phyloP scores from a whole-genome alignment of 768 basidiomycete genomes.

The Amanita inopinata region DNA sequence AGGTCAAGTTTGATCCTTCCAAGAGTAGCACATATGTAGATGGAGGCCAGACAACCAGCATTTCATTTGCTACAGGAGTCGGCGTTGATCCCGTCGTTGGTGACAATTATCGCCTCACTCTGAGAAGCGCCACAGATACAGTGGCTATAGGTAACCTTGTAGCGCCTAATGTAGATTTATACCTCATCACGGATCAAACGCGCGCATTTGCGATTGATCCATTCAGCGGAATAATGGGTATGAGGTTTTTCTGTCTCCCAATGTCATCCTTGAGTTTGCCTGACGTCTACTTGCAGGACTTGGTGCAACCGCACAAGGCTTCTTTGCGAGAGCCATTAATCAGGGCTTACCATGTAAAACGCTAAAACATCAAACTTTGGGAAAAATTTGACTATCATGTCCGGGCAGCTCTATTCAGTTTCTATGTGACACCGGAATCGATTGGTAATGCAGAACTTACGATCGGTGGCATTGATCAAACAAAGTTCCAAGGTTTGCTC shows the following conservation, averaged over 20 bases:
- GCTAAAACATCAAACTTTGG: not conserved
- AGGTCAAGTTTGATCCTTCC: slow-evolving; percentile 36
- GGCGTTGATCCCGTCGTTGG: slow-evolving; percentile 46
- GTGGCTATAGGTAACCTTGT: slow-evolving; percentile 38
- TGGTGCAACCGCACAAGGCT: slow-evolving; percentile 38
- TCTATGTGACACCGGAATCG: slow-evolving; percentile 37
- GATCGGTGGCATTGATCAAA: slow-evolving; percentile 40
- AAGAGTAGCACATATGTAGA: slow-evolving; percentile 44
- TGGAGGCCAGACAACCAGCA: slow-evolving; percentile 28
- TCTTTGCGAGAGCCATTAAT: slow-evolving; percentile 35
- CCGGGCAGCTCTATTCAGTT: slow-evolving; percentile 35
- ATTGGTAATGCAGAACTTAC: slow-evolving; percentile 44
- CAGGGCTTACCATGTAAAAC: slow-evolving; percentile 41
- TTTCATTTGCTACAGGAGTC: slow-evolving; percentile 45
- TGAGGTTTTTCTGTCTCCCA: slow-evolving; percentile 2
- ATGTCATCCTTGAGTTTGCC: not conserved
- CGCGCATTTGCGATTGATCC: slow-evolving; percentile 42
- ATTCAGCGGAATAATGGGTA: slow-evolving; percentile 47
- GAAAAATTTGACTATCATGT: slow-evolving; percentile 3
- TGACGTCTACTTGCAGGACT: slow-evolving; percentile 26
- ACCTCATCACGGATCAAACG: slow-evolving; percentile 46
- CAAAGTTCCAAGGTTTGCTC: slow-evolving; percentile 37
- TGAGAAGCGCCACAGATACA: slow-evolving; percentile 37
- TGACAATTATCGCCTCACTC: slow-evolving; percentile 34
- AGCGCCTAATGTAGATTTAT: slow-evolving; percentile 28